Evolutionary conservation across 2,329 filamentous ascomycete genomes (phyloP).

Genomic region (Penicillium griseofulvum): DNA sequence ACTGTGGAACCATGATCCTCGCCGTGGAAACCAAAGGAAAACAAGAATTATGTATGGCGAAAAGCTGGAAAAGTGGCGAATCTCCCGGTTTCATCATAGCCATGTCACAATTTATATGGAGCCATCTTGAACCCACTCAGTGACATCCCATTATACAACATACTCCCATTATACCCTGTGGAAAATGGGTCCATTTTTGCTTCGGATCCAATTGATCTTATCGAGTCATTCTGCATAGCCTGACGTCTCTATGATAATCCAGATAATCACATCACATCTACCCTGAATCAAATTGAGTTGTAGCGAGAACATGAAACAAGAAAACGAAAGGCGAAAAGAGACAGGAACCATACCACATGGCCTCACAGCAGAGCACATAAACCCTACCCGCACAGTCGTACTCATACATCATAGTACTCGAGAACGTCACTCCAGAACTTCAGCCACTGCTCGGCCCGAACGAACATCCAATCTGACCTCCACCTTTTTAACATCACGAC

Average conservation of each 20-base stretch:
- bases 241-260: slow-evolving; percentile 1
- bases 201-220: not conserved
- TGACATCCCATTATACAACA: not conserved
- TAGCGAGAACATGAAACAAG: not conserved
- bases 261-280: not conserved
- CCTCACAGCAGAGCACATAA: not conserved
- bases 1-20: slow-evolving; percentile 1
- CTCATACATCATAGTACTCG: not conserved
- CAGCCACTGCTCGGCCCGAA: not conserved
- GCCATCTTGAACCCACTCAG: not conserved
- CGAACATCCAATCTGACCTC: not conserved
- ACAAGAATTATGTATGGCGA: not conserved
- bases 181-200: not conserved
- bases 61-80: slow-evolving; percentile 9
- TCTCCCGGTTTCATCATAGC: slow-evolving; percentile 6
- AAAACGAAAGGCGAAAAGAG: not conserved
- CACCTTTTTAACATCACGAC: not conserved
- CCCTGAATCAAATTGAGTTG: not conserved
- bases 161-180: not conserved
- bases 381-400: not conserved
- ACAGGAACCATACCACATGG: not conserved
- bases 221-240: not conserved
- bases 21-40: not conserved
- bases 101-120: slow-evolving; percentile 1
- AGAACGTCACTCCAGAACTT: slow-evolving; percentile 1